Evolutionary conservation across 176 grass and related monocot species (phyloP), one percentile per base, ranked within the genome.

Genomic region (Themeda triandra): DNA sequence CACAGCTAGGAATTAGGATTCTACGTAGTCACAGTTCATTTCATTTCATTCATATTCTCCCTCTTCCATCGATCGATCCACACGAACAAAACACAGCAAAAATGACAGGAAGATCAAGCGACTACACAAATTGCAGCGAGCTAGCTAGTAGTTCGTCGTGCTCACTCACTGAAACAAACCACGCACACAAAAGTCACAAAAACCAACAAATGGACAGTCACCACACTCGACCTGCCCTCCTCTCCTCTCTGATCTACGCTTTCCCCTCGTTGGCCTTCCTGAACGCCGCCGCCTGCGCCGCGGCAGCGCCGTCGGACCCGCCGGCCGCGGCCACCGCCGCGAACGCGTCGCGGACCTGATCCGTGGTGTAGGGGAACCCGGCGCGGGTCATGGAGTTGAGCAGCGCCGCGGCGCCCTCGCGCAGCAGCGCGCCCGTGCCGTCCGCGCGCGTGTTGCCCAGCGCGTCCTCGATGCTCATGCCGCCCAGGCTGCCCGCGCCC

Each of bases 401-500:
- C 87, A 97, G 80, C 4, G 94, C 86, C 2, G 94, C 94, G 5
- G 94, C 78, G 62, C 88, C 94, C 91, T 97, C 94, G 7, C 94
- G 81, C 13, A 84, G 82, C 25, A 97, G 88, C 35, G 86, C 89
- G 25, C 94, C 92, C 6, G 91, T 19, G 63, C 90, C 92, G 66
- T 94, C 95, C 12, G 74, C 23, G 6, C 92, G 74, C 9, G 88
- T 86, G 88, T 90, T 97, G 2, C 75, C 79, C 65, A 97, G 79
- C 54, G 92, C 92, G 68, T 92, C 90, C 32, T 83, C 86, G 79
- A 97, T 74, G 85, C 86, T 97, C 48, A 91, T 28, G 23, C 80
- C 88, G 21, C 83, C 89, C 18, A 76, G 10, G 46, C 79, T 49
- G 46, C 83, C 66, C 4, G 89, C 79, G 10, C 85, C 1, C 13